Evolutionary conservation across 495 filamentous ascomycete species (phyloP).

Genomic region (Penicillium riverlandense): DNA sequence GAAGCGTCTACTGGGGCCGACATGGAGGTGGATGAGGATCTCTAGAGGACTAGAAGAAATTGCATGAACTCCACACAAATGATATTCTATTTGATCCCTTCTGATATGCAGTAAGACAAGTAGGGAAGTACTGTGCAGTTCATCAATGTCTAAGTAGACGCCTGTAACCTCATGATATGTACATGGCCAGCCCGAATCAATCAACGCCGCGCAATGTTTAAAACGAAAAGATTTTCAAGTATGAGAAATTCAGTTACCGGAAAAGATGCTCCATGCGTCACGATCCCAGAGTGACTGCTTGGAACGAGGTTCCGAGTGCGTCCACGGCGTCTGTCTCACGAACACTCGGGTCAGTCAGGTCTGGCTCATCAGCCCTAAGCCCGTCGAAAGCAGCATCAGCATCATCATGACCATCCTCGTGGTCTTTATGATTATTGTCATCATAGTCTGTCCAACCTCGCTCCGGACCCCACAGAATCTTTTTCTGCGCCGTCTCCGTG

Average conservation of each 20-base stretch:
- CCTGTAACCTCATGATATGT: background rate
- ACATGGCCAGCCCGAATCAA: background rate
- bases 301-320: conserved; percentile 8
- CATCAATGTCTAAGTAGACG: background rate
- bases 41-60: conserved; percentile 30
- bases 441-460: conserved; percentile 52
- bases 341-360: conserved; percentile 4
- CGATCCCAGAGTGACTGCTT: conserved; percentile 9
- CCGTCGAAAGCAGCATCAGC: conserved; percentile 12
- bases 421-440: conserved; percentile 14
- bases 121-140: background rate
- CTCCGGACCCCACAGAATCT: conserved; percentile 62
- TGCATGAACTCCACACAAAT: conserved; percentile 12
- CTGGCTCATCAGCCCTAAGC: conserved; percentile 4
- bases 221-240: no score
- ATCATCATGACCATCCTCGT: conserved; percentile 1
- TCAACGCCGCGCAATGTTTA: conserved; percentile 12
- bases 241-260: no score
- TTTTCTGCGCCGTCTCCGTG: conserved; percentile 39
- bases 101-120: background rate
- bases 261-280: no score
- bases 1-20: conserved; percentile 46
- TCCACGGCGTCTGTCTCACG: conserved; percentile 8
- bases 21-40: conserved; percentile 56
- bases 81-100: conserved; percentile 11